Percentiles rank a stretch among this genome's conserved stretches.
phyloP scores from a whole-genome alignment of 768 basidiomycete genomes.

The Lactarius psammicola region DNA sequence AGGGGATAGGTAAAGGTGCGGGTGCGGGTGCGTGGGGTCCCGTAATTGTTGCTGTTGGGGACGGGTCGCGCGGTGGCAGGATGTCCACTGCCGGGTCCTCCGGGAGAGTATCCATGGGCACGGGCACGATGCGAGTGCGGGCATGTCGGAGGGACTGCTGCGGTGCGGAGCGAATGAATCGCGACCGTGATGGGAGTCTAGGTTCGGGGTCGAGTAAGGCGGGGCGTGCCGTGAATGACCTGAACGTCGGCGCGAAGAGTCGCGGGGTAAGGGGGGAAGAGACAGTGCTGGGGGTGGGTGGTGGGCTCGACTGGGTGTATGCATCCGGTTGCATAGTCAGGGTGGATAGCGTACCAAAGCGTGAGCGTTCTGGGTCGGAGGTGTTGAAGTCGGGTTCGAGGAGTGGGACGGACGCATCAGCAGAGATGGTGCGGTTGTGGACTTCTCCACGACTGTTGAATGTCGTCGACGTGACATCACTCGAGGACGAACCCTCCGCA shows the following conservation, averaged over 20 bases:
- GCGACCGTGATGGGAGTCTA: conserved; percentile 7
- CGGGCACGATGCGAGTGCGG: conserved; percentile 20
- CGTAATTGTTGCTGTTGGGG: conserved; percentile 9
- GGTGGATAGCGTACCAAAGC: neutral
- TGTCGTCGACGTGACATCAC: conserved; percentile 7
- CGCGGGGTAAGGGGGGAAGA: neutral
- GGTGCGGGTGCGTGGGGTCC: conserved; percentile 1
- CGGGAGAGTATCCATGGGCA: conserved; percentile 27
- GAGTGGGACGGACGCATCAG: conserved; percentile 27
- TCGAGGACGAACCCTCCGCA: neutral
- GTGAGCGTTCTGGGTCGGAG: neutral
- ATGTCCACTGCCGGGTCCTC: conserved; percentile 11
- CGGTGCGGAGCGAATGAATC: conserved; percentile 4
- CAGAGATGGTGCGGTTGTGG: conserved; percentile 23
- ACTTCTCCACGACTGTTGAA: conserved; percentile 8
- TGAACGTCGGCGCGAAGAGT: conserved; percentile 21
- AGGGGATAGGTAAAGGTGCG: neutral
- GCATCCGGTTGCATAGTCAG: neutral
- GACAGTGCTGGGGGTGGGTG: neutral
- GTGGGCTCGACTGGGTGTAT: neutral
- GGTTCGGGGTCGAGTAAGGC: conserved; percentile 13
- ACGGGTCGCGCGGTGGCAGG: conserved; percentile 2
- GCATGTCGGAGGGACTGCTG: conserved; percentile 24
- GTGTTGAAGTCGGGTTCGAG: conserved; percentile 17
- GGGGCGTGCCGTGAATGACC: conserved; percentile 2